Base-by-base conservation (phyloP, 2,329 filamentous ascomycete species). In the Alternaria ethzedia region DNA sequence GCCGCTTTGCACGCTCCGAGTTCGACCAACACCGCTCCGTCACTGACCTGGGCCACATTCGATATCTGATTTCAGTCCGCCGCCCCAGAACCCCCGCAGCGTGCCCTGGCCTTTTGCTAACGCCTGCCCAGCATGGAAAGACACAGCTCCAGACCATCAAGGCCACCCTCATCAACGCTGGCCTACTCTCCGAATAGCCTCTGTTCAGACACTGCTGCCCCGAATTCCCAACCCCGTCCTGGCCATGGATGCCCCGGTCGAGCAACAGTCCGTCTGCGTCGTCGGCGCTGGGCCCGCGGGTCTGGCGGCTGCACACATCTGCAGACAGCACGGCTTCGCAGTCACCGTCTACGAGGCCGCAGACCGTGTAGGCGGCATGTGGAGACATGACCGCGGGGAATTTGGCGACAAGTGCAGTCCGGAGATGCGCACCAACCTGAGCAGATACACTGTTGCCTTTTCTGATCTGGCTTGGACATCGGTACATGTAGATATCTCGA, bases 301-400 rank as follows among this genome's bases (percentile, higher is more conserved):
- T 7, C 68, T 84, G 1, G 81, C 80, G 8, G 78, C 82, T 36
- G 83, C 83, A 23, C 96, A 95, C 80, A 91, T 89, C 0, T 83
- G 96, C 26, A 83, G 93, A 9, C 73, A 65, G 84, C 89, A 79
- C 84, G 88, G 73, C 82, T 82, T 30, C 21, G 94, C 92, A 80
- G 89, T 95, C 51, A 90, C 87, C 4, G 78, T 96, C 23, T 92
- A 91, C 71, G 93, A 96, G 52, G 82, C 85, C 15, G 86, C 89
- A 50, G 74, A 84, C 32, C 85, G 87, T 43, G 84, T 95, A 15
- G 93, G 92, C 11, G 93, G 93, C 0, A 86, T 96, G n/a, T 96
- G 93, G 93, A 90, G 90, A 4, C 70, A 78, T 12, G 68, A 73
- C 15, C 71, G 74, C 45, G 80, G 82, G 2, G 76, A 79, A n/a